A percentile compares a stretch with the other conserved stretches of the same genome.
Conservation (phyloP, 2,329 filamentous ascomycete genomes). For the Davidsoniella australis region DNA sequence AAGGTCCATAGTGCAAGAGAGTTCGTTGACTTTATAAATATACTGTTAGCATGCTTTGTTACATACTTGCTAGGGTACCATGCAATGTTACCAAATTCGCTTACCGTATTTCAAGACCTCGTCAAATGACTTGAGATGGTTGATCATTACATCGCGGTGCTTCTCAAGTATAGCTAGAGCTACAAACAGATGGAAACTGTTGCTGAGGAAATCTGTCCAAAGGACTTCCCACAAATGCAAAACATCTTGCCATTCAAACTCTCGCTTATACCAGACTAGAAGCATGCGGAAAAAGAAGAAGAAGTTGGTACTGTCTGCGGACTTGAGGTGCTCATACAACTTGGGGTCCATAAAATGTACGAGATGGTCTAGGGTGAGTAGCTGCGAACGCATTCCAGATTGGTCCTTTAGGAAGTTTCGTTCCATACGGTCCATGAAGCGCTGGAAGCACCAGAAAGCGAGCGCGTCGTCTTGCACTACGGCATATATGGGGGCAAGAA, state of each 20-base stretch:
- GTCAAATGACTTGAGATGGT: conserved; percentile 84
- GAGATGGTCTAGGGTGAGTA: conserved; percentile 80
- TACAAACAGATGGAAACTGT: conserved; percentile 87
- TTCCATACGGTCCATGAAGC: conserved; percentile 97
- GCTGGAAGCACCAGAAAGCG: conserved; percentile 91
- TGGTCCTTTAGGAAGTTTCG: conserved; percentile 92
- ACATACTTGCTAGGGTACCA: neutral
- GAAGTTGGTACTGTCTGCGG: conserved; percentile 91
- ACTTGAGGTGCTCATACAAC: conserved; percentile 77
- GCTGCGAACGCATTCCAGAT: conserved; percentile 85
- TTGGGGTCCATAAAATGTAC: conserved; percentile 94
- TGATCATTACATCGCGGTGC: conserved; percentile 91
- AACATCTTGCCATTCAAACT: conserved; percentile 81
- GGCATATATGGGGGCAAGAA: conserved; percentile 88
- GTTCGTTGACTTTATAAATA: conserved; percentile 59
- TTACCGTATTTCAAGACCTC: conserved; percentile 91
- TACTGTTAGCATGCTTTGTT: conserved; percentile 3
- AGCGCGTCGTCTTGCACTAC: conserved; percentile 94
- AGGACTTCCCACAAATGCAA: conserved; percentile 78
- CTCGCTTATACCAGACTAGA: conserved; percentile 95
- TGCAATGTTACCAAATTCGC: conserved; percentile 19
- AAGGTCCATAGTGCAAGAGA: conserved; percentile 84
- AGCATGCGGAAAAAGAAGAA: conserved; percentile 99
- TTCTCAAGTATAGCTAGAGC: conserved; percentile 90
- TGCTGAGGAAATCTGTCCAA: conserved; percentile 83